These are phyloP conservation scores for Stereum hirsutum DNA, from an alignment of 1,284 basidiomycete species.

Conservation along the genomic window DNA sequence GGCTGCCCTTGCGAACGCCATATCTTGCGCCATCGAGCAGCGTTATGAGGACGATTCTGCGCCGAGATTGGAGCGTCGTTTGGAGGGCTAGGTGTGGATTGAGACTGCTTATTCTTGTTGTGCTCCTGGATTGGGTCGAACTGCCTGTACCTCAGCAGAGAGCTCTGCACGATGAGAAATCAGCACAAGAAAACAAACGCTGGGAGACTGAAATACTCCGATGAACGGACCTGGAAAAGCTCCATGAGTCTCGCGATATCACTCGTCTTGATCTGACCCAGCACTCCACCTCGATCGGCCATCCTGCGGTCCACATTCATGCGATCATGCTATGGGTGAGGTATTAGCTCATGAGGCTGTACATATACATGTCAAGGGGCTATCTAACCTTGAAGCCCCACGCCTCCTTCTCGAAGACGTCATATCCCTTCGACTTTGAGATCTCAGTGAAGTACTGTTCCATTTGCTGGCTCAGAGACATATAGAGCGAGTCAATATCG, in stretches of 20 bases:
- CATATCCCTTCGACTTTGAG: slow-evolving; percentile 51
- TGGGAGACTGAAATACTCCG: neutral
- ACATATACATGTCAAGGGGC: neutral
- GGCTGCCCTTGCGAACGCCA: slow-evolving; percentile 6
- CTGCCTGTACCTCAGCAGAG: slow-evolving; percentile 36
- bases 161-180: slow-evolving; percentile 30
- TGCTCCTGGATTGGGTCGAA: slow-evolving; percentile 6
- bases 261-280: slow-evolving; percentile 51
- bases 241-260: slow-evolving; percentile 81
- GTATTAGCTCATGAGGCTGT: neutral
- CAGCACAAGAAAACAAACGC: slow-evolving; percentile 1
- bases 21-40: neutral
- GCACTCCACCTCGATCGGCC: slow-evolving; percentile 22
- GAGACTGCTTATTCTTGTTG: neutral
- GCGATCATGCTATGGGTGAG: slow-evolving; percentile 49
- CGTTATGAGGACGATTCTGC: neutral
- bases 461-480: slow-evolving; percentile 70
- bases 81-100: neutral
- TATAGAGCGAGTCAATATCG: slow-evolving; percentile 67
- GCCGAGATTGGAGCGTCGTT: neutral
- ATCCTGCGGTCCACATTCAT: slow-evolving; percentile 59
- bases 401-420: slow-evolving; percentile 63
- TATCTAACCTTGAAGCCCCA: slow-evolving; percentile 64
- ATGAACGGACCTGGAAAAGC: slow-evolving; percentile 54
- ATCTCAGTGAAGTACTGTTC: slow-evolving; percentile 69